Evolutionary conservation across 345 rosid species (phyloP).

Genomic region (Corymbia maculata): DNA sequence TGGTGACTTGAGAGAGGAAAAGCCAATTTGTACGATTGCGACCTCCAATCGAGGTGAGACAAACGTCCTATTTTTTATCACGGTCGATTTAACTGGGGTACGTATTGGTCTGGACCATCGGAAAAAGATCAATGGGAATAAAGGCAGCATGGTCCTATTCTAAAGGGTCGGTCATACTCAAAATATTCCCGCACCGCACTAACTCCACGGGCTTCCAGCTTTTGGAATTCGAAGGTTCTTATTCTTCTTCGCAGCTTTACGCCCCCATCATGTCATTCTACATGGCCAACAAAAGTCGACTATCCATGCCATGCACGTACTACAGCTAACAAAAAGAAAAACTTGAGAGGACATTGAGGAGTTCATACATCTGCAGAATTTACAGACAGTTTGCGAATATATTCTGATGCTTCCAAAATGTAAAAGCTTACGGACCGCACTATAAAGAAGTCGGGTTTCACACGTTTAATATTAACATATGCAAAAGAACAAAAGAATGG

Average conservation of each 20-base stretch:
- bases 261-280: not conserved
- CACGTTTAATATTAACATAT: not conserved
- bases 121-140: not conserved
- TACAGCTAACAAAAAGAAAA: not conserved
- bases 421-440: not conserved
- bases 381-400: not conserved
- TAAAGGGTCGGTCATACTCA: not conserved
- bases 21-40: not conserved
- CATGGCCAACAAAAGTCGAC: not conserved
- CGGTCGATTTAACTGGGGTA: not conserved
- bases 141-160: not conserved
- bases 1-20: not conserved
- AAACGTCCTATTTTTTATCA: not conserved
- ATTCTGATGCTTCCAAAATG: not conserved
- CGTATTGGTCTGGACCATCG: not conserved
- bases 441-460: not conserved
- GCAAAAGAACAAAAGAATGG: not conserved
- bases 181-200: not conserved
- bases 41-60: not conserved
- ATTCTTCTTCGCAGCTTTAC: not conserved
- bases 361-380: not conserved
- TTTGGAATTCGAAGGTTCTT: not conserved
- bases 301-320: not conserved
- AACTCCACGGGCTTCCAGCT: not conserved
- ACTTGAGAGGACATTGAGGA: not conserved